Base-by-base conservation (phyloP, 2,329 filamentous ascomycete genomes). In the Exophiala phaeomuriformis region DNA sequence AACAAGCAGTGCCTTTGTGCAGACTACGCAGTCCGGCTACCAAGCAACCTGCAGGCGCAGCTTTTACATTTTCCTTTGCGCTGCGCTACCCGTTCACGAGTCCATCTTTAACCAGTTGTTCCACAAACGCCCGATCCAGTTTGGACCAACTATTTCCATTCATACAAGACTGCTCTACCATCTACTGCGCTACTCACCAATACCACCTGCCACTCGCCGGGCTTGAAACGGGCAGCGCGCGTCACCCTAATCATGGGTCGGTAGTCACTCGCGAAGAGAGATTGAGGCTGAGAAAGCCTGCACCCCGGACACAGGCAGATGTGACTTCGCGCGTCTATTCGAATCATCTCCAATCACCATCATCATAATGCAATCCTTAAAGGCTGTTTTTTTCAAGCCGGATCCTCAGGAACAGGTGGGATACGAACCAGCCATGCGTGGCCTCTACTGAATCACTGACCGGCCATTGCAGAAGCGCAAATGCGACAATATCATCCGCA, bases 321-420 rank as follows among this genome's bases (percentile, higher is more conserved):
- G 42, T 32, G 32, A 45, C 36, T 51, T 19, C 19, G 5, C 37
- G 43, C 44, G 27, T 19, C 28, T n/a, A 12, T 19, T 31, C 42
- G 28, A 41, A 19, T 47, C 31, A 19, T 19, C 12, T 31, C 35
- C 12, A 6, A 3, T 27, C 4, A 31, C 39, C 8, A 51, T 8
- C 28, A 12, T 32, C 47, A 71, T 63, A 66, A 97, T 97, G 93
- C 89, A 97, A 75, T 81, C 86, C 41, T 77, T 97, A 68, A 88
- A 83, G 70, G 78, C 85, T 55, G 83, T 96, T 65, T 91, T 97
- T 73, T 89, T 84, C 71, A 91, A 89, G 72, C 91, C 93, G 36
- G 90, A 95, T 67, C 93, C 93, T 42, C 86, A 94, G 71, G 86
- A 86, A 59, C 91, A 98, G 79, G 91, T 95, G 76, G 62, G 77